These are phyloP conservation scores for Ephemerocybe angulata DNA, from an alignment of 768 basidiomycete genomes.

Conservation along the genomic window DNA sequence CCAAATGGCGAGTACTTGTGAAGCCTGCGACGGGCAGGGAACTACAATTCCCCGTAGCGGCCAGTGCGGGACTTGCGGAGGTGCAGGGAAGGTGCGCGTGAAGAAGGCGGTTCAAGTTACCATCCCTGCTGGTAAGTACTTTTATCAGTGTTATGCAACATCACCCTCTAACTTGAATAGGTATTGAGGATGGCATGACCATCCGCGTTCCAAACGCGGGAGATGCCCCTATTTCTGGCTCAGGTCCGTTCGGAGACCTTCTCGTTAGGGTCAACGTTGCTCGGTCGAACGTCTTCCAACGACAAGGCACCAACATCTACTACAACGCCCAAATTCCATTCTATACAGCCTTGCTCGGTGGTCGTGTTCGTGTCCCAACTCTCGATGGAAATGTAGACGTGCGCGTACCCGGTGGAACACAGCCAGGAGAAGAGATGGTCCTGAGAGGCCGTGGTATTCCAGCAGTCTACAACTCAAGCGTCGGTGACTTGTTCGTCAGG, in stretches of 20 bases:
- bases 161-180: no score
- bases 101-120: slow-evolving; percentile 76
- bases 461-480: slow-evolving; percentile 53
- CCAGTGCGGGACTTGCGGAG: slow-evolving; percentile 77
- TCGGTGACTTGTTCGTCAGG: slow-evolving; percentile 84
- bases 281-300: slow-evolving; percentile 77
- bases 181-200: slow-evolving; percentile 93
- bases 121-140: slow-evolving; percentile 74
- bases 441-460: slow-evolving; percentile 82
- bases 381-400: slow-evolving; percentile 95
- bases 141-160: no score
- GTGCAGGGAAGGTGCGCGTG: slow-evolving; percentile 82
- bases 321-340: slow-evolving; percentile 88
- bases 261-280: slow-evolving; percentile 82
- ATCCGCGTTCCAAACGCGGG: slow-evolving; percentile 78
- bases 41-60: slow-evolving; percentile 72
- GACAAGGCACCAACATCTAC: slow-evolving; percentile 90
- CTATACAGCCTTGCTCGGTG: slow-evolving; percentile 90
- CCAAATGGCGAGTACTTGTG: slow-evolving; percentile 94
- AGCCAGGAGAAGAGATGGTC: slow-evolving; percentile 96
- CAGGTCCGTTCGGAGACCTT: slow-evolving; percentile 80
- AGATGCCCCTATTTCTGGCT: slow-evolving; percentile 77
- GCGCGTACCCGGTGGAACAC: slow-evolving; percentile 86
- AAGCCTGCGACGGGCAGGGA: slow-evolving; percentile 76
- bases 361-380: slow-evolving; percentile 87